Evolutionary conservation across 768 basidiomycete genomes (phyloP).

Genomic region (Dioszegia aurantiaca): DNA sequence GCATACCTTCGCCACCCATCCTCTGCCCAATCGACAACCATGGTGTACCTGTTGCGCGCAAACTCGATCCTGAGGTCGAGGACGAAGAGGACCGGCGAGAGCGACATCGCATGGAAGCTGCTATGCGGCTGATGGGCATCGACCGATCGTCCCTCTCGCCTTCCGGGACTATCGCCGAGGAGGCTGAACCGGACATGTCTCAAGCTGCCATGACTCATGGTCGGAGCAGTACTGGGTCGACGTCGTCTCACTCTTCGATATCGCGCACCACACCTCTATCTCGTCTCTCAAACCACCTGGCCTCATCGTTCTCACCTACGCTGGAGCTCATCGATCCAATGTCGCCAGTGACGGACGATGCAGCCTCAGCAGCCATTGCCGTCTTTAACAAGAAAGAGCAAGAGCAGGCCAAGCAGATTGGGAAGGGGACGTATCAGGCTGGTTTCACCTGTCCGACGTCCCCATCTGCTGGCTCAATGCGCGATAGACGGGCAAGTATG

Average conservation of each 20-base stretch:
- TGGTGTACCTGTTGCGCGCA: slow-evolving; percentile 57
- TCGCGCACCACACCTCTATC: slow-evolving; percentile 24
- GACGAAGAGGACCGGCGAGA: slow-evolving; percentile 89
- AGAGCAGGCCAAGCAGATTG: slow-evolving; percentile 67
- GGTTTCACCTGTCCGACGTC: slow-evolving; percentile 24
- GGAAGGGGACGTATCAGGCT: slow-evolving; percentile 61
- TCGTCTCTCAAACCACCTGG: slow-evolving; percentile 22
- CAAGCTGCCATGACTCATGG: neutral
- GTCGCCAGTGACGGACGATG: slow-evolving; percentile 63
- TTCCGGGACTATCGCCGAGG: neutral
- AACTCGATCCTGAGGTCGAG: slow-evolving; percentile 72
- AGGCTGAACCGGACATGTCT: neutral
- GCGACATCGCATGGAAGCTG: slow-evolving; percentile 79
- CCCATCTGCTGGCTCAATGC: neutral
- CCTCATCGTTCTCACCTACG: slow-evolving; percentile 51
- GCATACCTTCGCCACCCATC: slow-evolving; percentile 9
- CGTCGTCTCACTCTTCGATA: neutral
- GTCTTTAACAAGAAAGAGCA: slow-evolving; percentile 78
- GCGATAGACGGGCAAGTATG: slow-evolving; percentile 10
- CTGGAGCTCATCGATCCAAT: slow-evolving; percentile 64
- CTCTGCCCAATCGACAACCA: neutral
- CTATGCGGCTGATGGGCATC: slow-evolving; percentile 93
- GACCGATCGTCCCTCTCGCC: slow-evolving; percentile 48
- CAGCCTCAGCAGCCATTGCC: slow-evolving; percentile 71
- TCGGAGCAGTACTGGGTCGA: slow-evolving; percentile 2